Base-by-base conservation (phyloP, 2,329 filamentous ascomycete species). In the Metarhizium sp. region DNA sequence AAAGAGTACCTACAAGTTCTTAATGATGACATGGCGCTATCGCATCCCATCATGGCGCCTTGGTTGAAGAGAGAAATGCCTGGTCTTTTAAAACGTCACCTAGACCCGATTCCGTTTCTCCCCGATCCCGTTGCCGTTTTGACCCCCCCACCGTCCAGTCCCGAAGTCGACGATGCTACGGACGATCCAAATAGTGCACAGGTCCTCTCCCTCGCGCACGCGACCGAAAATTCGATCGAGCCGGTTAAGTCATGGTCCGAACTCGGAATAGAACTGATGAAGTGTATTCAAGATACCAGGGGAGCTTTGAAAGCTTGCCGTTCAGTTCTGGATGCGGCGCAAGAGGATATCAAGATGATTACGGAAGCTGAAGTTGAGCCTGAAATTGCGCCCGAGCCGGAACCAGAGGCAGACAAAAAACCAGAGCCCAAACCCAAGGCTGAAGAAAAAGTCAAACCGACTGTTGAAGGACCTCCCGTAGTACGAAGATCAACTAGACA, bases 61-160 rank as follows among this genome's bases (percentile, higher is more conserved):
- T 86, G 79, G 66, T 55, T 76, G 0, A 77, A 76, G 55, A 78
- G 74, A 55, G 69, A 74, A 42, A 75, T 86, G 67, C 75, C 81
- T 0, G 60, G 67, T 1, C 66, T 75, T 14, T 69, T 86, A 30
- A 75, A 74, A 58, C 78, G 78, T 32, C 76, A 79, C 52, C 68
- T 85, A 18, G 84, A 86, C 54, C 82, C 82, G 0, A 76, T 85
- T n/a, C 76, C 82, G 2, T 86, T 81, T 64, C 71, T 86, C 0
- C 81, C 82, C 0, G 71, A 85, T 54, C 75, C 76, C 2, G 77
- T 76, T 2, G 69, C 66, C 48, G 62, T 63, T 3, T 60, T 78
- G 14, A 71, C 68, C 8, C 64, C 68, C 1, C 67, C 67, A 0
- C 60, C 60, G 4, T 57, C 61, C 16, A 60, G 57, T n/a, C 54